These are phyloP conservation scores for Larix sibirica DNA, from an alignment of 83 land plant species.

Conservation along the genomic window DNA sequence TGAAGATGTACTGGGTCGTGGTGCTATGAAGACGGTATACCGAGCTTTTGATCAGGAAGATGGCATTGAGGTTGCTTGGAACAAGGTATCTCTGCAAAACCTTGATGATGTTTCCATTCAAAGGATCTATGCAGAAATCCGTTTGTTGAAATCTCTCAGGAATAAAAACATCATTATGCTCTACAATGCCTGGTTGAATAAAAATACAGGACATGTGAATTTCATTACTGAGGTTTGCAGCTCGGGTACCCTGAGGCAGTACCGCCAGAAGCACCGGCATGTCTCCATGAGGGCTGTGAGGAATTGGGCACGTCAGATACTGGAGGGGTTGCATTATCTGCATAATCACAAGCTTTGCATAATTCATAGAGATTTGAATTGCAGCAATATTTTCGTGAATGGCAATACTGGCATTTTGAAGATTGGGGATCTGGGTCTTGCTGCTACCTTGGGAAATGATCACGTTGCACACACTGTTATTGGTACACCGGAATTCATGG, in stretches of 20 bases:
- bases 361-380: constrained; percentile 86
- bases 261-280: constrained; percentile 71
- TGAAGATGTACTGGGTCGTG: constrained; percentile 68
- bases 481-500: constrained; percentile 94
- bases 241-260: constrained; percentile 77
- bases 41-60: constrained; percentile 84
- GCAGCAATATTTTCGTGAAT: constrained; percentile 86
- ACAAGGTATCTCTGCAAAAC: constrained; percentile 53
- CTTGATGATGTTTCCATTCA: constrained; percentile 42
- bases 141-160: constrained; percentile 45
- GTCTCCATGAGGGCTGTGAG: constrained; percentile 80
- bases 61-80: constrained; percentile 93
- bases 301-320: constrained; percentile 80
- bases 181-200: constrained; percentile 60
- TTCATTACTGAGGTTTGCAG: constrained; percentile 90
- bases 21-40: constrained; percentile 80
- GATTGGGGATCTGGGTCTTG: constrained; percentile 85
- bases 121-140: constrained; percentile 68
- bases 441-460: constrained; percentile 65
- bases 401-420: constrained; percentile 81
- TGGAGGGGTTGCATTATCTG: constrained; percentile 69
- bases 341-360: constrained; percentile 79
- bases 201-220: constrained; percentile 46
- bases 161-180: constrained; percentile 69
- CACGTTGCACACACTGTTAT: constrained; percentile 71